Conservation (phyloP, 73 alveolate genomes). For the Breviolum minutum region DNA sequence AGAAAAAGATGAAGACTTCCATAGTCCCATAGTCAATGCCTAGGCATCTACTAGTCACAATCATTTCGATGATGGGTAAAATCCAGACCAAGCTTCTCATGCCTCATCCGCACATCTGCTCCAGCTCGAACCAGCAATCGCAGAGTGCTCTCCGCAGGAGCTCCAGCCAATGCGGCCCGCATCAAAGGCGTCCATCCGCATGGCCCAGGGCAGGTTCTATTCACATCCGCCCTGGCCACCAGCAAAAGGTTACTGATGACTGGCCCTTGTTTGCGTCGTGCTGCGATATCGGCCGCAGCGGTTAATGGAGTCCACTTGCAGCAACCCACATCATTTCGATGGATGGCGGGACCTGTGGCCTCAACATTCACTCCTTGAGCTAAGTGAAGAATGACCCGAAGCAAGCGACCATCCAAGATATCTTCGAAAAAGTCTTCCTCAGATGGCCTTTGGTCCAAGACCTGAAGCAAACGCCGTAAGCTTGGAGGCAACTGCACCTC, state of each 20-base stretch:
- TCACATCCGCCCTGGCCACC: conserved; percentile 60
- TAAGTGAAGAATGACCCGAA: conserved; percentile 26
- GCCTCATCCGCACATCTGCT: conserved; percentile 55
- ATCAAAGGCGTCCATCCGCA: conserved; percentile 92
- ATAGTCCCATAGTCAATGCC: too few relatives aligned
- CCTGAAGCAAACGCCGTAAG: neutral
- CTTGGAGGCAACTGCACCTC: conserved; percentile 4
- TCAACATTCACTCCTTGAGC: conserved; percentile 63
- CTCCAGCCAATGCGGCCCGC: conserved; percentile 50
- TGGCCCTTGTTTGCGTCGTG: conserved; percentile 62
- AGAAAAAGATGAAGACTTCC: too few relatives aligned
- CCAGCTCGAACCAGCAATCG: conserved; percentile 34
- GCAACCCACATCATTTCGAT: conserved; percentile 84
- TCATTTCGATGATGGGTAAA: neutral
- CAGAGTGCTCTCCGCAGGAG: conserved; percentile 1
- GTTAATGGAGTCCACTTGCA: conserved; percentile 91
- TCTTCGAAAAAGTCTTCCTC: conserved; percentile 43
- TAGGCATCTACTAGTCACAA: too few relatives aligned
- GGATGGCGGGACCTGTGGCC: conserved; percentile 71
- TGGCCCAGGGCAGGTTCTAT: conserved; percentile 74
- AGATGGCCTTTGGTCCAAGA: neutral
- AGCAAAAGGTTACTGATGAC: conserved; percentile 34
- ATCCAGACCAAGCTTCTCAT: neutral
- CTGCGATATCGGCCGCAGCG: conserved; percentile 77
- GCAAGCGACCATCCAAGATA: conserved; percentile 25